Evolutionary conservation across 306 rosid genomes (phyloP), one percentile per base, ranked within the genome.

Genomic region (Alnus rubra): DNA sequence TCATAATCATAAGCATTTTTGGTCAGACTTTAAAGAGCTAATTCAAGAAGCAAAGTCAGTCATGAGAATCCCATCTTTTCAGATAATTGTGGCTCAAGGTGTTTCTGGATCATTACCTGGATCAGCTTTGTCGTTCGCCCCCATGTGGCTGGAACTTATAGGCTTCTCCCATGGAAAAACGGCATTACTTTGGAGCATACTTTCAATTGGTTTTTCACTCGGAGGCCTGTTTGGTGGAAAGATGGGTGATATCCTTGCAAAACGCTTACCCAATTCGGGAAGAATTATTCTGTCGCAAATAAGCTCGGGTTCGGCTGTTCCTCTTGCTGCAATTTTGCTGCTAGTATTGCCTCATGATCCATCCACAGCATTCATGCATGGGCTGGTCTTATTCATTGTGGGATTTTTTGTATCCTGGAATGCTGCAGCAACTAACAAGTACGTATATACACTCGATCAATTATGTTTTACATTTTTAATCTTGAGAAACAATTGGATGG

Each of bases 71-170:
- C 96, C 89, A 13, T 80, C 97, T 12, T 94, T 94, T 82, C 94
- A 88, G 86, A 90, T 90, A 65, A 85, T 94, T 71, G 97, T 94
- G 54, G 97, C 98, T 74, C 97, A 92, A 73, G 98, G 98, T 45
- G 91, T 94, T 49, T 87, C 92, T 44, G 97, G 97, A 15, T 85
- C 98, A 23, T 90, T 94, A 56, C 97, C 98, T 0, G 79, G 94
- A 92, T 88, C 93, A 1, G 93, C 92, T 7, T 84, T 92, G 83
- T 80, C 92, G 13, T 94, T 94, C 72, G 89, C 94, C 68, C 86
- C 94, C 1, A 88, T 92, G 84, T 92, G 97, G 98, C 81, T 94
- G 23, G 98, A 94, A 51, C 94, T 94, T 9, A 83, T 87, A 14
- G 96, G 97, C n/a, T 94, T 92, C 71, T 94, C 97, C 9, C 94